phyloP scores from a whole-genome alignment of 2,329 filamentous ascomycete genomes.

The Neoarthrinium moseri region DNA sequence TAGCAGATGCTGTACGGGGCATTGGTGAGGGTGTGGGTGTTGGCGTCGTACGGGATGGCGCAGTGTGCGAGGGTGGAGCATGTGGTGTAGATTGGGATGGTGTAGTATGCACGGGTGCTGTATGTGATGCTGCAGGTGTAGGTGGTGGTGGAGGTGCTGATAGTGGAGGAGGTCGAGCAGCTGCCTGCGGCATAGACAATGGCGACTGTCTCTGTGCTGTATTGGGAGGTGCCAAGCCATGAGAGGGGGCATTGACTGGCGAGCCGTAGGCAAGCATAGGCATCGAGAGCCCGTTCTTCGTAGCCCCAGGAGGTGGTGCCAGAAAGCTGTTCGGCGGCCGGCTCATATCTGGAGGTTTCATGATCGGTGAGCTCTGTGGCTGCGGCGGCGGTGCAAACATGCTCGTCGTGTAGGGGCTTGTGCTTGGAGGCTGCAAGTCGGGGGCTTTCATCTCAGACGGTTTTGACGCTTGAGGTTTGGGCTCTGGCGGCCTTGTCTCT shows the following conservation, averaged over 20 bases:
- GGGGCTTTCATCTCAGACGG: conserved; percentile 18
- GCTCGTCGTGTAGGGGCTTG: conserved; percentile 29
- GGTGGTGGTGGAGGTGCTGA: conserved; percentile 10
- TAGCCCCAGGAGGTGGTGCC: conserved; percentile 27
- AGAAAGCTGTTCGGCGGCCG: conserved; percentile 27
- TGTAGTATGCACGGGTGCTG: not conserved
- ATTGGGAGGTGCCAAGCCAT: conserved; percentile 45
- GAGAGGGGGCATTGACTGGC: conserved; percentile 26
- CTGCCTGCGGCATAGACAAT: conserved; percentile 31
- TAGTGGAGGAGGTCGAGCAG: conserved; percentile 18
- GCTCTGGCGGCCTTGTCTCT: not conserved
- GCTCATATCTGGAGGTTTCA: conserved; percentile 27
- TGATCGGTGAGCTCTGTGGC: conserved; percentile 17
- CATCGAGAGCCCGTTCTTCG: conserved; percentile 29
- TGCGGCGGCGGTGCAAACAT: conserved; percentile 29
- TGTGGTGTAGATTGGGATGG: conserved; percentile 15
- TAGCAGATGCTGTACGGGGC: not conserved
- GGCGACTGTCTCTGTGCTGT: conserved; percentile 35
- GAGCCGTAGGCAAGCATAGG: conserved; percentile 34
- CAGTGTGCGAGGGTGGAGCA: conserved; percentile 14
- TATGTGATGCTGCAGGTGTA: conserved; percentile 11
- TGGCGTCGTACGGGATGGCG: conserved; percentile 6
- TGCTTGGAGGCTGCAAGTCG: conserved; percentile 24
- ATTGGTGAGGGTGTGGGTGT: conserved; percentile 16
- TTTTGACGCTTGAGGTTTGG: conserved; percentile 8